A percentile compares a stretch with the other conserved stretches of the same genome.
phyloP scores from a whole-genome alignment of 1,284 basidiomycete species.

The Hemileia vastatrix region DNA sequence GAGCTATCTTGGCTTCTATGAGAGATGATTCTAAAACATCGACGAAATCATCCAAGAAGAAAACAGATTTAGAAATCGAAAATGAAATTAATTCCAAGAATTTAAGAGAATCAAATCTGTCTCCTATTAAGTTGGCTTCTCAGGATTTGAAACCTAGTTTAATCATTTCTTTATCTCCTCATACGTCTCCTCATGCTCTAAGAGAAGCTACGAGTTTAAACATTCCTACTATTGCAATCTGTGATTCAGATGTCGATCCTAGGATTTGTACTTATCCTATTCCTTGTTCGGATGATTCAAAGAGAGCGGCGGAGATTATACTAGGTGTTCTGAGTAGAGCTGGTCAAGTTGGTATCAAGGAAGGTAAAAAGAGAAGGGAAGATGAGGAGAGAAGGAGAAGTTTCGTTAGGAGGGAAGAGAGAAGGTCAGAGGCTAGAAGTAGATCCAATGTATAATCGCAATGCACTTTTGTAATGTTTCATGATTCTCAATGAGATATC shows the following conservation, averaged over 20 bases:
- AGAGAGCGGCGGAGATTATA: slow-evolving; percentile 78
- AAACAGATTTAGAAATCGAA: not conserved
- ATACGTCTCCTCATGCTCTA: slow-evolving; percentile 39
- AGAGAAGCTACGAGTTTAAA: slow-evolving; percentile 46
- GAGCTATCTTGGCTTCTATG: not conserved
- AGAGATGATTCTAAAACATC: not conserved
- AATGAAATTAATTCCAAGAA: not conserved
- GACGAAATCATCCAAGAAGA: not conserved
- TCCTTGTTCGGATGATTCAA: slow-evolving; percentile 90
- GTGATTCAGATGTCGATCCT: slow-evolving; percentile 92
- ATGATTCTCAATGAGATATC: no score
- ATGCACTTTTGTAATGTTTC: no score
- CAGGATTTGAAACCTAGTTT: slow-evolving; percentile 4
- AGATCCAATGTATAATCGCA: no score
- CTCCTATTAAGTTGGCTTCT: not conserved
- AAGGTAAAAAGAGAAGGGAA: not conserved
- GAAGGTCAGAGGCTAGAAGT: no score
- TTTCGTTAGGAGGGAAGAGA: no score
- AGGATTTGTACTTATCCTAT: slow-evolving; percentile 95
- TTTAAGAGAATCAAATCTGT: not conserved
- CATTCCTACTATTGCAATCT: slow-evolving; percentile 52
- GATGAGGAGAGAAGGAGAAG: not conserved
- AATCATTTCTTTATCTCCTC: slow-evolving; percentile 32
- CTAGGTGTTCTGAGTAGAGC: slow-evolving; percentile 83
- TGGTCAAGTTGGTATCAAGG: slow-evolving; percentile 46